Percentiles rank a stretch among this genome's conserved stretches.
Conservation (phyloP, 176 grass and related monocot genomes). For the Phragmites australis region DNA sequence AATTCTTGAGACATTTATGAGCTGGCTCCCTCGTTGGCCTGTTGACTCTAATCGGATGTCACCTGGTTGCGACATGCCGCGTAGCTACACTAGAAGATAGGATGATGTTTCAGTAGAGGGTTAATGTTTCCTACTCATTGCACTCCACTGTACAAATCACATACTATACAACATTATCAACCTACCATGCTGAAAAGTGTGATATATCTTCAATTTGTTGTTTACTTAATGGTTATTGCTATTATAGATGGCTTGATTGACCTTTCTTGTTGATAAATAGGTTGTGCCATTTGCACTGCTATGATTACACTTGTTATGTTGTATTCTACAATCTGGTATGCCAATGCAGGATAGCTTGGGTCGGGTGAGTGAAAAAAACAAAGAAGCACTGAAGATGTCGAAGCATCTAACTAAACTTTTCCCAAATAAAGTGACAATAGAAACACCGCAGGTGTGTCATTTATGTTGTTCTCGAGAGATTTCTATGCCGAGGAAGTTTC, state of each 20-base stretch:
- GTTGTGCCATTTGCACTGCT: background rate
- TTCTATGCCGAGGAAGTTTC: background rate
- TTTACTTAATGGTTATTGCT: conserved; percentile 21
- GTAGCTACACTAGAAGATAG: conserved; percentile 14
- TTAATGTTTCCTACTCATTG: conserved; percentile 16
- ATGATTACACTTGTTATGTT: background rate
- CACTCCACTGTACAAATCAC: background rate
- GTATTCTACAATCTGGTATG: conserved; percentile 23
- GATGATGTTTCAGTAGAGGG: background rate
- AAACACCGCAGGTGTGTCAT: conserved; percentile 69
- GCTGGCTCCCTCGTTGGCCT: background rate
- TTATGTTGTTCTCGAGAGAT: conserved; percentile 34
- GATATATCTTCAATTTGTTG: background rate
- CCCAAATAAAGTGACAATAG: conserved; percentile 87
- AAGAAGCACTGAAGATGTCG: conserved; percentile 70
- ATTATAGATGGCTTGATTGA: background rate
- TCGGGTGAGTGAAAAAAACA: conserved; percentile 77
- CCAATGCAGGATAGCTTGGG: conserved; percentile 75
- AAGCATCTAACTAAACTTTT: conserved; percentile 90
- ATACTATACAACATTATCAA: background rate
- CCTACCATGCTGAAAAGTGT: background rate
- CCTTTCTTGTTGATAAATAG: conserved; percentile 12
- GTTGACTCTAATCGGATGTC: background rate
- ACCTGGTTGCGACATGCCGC: background rate
- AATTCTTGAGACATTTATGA: background rate